Evolutionary conservation across 169 alveolate species (phyloP).

Genomic region (Toxoplasma gondii): DNA sequence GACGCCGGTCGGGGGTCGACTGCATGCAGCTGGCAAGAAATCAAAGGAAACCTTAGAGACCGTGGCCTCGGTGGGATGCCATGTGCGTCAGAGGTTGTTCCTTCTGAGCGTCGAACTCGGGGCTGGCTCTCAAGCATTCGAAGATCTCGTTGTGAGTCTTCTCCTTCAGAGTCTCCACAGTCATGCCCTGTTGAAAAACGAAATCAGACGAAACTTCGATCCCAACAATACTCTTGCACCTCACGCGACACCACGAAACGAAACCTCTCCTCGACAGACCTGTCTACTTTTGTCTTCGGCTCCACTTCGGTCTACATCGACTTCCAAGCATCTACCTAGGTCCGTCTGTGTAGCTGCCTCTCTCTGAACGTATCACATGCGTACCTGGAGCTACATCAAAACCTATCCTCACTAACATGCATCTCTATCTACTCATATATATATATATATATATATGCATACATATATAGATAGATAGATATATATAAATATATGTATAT

Average conservation of each 20-base stretch:
- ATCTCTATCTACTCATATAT: neutral
- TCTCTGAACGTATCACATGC: too few species aligned
- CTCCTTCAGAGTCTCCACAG: constrained; percentile 64
- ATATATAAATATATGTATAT: neutral
- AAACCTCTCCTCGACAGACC: too few species aligned
- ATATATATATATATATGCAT: neutral
- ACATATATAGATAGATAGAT: neutral
- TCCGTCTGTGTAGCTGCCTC: too few species aligned
- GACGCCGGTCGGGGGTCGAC: too few species aligned
- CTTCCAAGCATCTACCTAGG: too few species aligned
- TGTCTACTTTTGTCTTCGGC: too few species aligned
- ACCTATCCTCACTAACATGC: neutral
- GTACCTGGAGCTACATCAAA: too few species aligned
- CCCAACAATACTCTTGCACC: too few species aligned
- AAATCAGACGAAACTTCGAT: neutral
- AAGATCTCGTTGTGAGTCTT: constrained; percentile 68
- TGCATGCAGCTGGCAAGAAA: neutral
- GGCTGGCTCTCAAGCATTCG: neutral
- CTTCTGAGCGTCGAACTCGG: constrained; percentile 40
- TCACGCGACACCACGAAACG: neutral
- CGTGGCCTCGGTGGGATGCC: constrained; percentile 35
- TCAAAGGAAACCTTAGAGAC: neutral
- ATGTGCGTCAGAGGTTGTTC: constrained; percentile 48
- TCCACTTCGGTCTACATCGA: too few species aligned
- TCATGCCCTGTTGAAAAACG: constrained; percentile 43